Evolutionary conservation across 1,139 yeast species (phyloP).

Genomic region (Pneumocystis wakefieldiae): DNA sequence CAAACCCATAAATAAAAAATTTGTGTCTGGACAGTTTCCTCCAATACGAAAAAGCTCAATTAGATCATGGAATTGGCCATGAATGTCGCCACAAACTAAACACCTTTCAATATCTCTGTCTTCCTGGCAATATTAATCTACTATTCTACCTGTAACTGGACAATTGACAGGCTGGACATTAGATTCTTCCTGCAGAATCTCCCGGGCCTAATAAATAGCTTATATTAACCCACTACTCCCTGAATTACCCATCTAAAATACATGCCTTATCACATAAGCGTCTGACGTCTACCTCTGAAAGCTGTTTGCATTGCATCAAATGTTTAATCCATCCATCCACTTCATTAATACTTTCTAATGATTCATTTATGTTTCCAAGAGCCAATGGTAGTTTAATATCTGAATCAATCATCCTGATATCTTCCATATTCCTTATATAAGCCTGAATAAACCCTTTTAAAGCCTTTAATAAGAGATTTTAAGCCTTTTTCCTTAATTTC

Average conservation of each 20-base stretch:
- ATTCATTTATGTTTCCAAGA: neutral
- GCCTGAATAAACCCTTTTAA: neutral
- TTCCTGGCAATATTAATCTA: too few species aligned
- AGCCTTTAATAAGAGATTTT: neutral
- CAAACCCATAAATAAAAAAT: constrained; percentile 60
- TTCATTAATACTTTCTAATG: constrained; percentile 25
- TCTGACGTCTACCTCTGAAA: constrained; percentile 65
- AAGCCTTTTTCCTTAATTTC: neutral
- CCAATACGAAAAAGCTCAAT: constrained; percentile 77
- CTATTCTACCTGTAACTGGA: constrained; percentile 37
- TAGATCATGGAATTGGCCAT: constrained; percentile 91
- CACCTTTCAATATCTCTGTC: too few species aligned
- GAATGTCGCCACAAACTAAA: constrained; percentile 84
- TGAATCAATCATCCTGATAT: neutral
- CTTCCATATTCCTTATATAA: neutral
- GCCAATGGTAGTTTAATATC: neutral
- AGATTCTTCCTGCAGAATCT: constrained; percentile 21
- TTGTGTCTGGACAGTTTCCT: constrained; percentile 75
- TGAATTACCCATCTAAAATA: neutral
- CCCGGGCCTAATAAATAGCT: constrained; percentile 18
- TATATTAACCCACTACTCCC: neutral
- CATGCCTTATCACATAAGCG: constrained; percentile 62
- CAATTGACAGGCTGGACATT: constrained; percentile 84
- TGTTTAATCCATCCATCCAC: constrained; percentile 82
- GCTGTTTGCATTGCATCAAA: constrained; percentile 62